Percentiles rank a stretch among this genome's conserved stretches.
Conservation (phyloP, 805 yeast genomes). For the Lachancea lanzarotensis region DNA sequence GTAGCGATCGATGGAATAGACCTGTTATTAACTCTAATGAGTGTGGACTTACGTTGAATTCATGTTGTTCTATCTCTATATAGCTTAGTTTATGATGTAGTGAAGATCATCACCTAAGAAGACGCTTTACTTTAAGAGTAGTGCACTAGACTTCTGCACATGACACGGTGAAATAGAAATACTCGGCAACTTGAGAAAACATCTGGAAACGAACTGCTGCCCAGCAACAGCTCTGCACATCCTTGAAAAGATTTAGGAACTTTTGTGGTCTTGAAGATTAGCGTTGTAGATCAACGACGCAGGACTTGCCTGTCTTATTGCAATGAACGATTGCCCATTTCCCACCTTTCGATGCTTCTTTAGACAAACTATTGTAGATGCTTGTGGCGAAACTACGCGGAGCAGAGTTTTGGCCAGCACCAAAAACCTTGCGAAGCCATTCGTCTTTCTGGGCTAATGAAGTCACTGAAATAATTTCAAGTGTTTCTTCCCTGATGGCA, state of each 20-base stretch:
- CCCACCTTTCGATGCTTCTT: constrained; percentile 66
- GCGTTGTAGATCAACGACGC: constrained; percentile 60
- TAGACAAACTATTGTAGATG: constrained; percentile 63
- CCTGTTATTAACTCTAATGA: background rate
- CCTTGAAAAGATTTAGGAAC: no score
- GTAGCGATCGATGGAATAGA: background rate
- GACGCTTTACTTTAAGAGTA: no score
- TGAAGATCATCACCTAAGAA: background rate
- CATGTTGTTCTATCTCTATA: background rate
- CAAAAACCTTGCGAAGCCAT: constrained; percentile 64
- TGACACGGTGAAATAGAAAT: background rate
- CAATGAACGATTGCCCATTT: constrained; percentile 74
- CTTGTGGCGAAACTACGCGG: constrained; percentile 76
- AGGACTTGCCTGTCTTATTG: constrained; percentile 66
- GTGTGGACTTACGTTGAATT: constrained; percentile 6
- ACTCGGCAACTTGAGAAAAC: background rate
- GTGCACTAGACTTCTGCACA: background rate
- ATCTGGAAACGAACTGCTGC: no score
- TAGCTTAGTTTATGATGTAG: background rate
- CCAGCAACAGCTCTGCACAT: no score
- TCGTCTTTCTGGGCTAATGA: constrained; percentile 73
- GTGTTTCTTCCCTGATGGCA: constrained; percentile 67
- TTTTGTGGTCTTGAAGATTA: constrained; percentile 17
- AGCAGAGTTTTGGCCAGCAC: constrained; percentile 69
- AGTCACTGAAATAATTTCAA: constrained; percentile 75